These are phyloP conservation scores for Hypoxylon sp. DNA, from an alignment of 2,329 filamentous ascomycete species.

Conservation along the genomic window DNA sequence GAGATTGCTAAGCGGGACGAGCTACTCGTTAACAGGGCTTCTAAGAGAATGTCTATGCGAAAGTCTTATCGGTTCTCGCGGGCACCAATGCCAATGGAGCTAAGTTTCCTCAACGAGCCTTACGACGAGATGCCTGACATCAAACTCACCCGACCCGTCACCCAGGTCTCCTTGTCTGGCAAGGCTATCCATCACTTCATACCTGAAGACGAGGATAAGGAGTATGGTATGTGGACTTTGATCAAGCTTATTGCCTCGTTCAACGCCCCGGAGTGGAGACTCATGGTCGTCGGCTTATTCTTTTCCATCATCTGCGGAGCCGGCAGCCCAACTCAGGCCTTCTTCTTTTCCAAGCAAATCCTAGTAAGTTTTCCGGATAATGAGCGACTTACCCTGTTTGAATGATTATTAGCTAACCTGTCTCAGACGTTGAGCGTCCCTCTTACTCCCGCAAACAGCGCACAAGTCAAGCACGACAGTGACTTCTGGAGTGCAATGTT, in stretches of 20 bases:
- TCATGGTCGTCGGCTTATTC: constrained; percentile 79
- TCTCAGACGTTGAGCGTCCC: constrained; percentile 52
- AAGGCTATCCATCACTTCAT: constrained; percentile 71
- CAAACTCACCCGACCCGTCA: constrained; percentile 68
- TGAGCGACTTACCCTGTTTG: constrained; percentile 4
- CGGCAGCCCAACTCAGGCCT: constrained; percentile 80
- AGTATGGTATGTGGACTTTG: constrained; percentile 80
- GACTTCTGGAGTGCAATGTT: constrained; percentile 94
- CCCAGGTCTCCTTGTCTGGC: constrained; percentile 75
- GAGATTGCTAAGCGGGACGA: constrained; percentile 64
- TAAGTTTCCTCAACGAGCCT: constrained; percentile 64
- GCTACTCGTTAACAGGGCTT: constrained; percentile 62
- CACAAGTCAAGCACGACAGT: constrained; percentile 73
- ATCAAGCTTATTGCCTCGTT: constrained; percentile 84
- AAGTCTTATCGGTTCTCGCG: constrained; percentile 5
- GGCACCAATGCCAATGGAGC: constrained; percentile 44
- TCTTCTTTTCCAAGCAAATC: constrained; percentile 93
- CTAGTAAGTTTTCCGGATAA: constrained; percentile 68
- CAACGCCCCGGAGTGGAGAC: constrained; percentile 77
- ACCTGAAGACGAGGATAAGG: constrained; percentile 59
- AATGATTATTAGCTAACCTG: constrained; percentile 29
- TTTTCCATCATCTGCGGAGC: constrained; percentile 83
- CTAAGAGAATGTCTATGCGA: constrained; percentile 48
- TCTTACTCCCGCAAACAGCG: constrained; percentile 63
- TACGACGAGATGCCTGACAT: constrained; percentile 72